Evolutionary conservation across 2,329 filamentous ascomycete species (phyloP), one percentile per base, ranked within the genome.

Genomic region (Phialemoniopsis sp.): DNA sequence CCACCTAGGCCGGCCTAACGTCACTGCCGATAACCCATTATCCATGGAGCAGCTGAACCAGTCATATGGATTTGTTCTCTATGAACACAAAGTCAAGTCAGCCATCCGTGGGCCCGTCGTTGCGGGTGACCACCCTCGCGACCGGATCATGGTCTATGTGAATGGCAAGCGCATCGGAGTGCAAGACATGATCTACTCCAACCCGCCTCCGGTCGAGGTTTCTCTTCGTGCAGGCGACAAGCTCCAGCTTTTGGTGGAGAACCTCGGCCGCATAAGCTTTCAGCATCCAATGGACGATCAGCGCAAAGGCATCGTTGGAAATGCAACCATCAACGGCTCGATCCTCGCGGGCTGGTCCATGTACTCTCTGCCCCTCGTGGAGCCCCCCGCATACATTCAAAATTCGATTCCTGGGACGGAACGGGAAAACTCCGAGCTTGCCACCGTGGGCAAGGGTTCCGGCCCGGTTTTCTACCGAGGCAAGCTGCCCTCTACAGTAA

Each of bases 181-280:
- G 5, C 64, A 73, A 21, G 72, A 76, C 42, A 66, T 58, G 45
- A 63, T 59, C 14, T 73, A 73, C 46, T 44, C 51, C 31, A 44
- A 50, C 9, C 68, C 69, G 0, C 50, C 52, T 2, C 57, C 53
- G 4, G 59, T 74, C 12, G 58, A 41, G 1, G 36, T 74, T 2
- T 41, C 50, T 1, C 51, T 75, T 8, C 46, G 53, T 14, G 45
- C 49, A 2, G 66, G 66, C 6, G 68, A 72, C 44, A 57, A 47
- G 17, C 44, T 73, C 5, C 56, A 63, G 40, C 58, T 73, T 0
- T 49, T 74, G 4, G 63, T 73, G 2, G 71, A 76, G 50, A 75
- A 74, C 36, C 57, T 75, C n/a, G 71, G 70, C 2, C 61, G 71
- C 3, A 66, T 73, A 2, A 65, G 73, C 43, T 72, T 68, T 43